Base-by-base conservation (phyloP, 305 asterid species). In the Fraxinus floribunda region DNA sequence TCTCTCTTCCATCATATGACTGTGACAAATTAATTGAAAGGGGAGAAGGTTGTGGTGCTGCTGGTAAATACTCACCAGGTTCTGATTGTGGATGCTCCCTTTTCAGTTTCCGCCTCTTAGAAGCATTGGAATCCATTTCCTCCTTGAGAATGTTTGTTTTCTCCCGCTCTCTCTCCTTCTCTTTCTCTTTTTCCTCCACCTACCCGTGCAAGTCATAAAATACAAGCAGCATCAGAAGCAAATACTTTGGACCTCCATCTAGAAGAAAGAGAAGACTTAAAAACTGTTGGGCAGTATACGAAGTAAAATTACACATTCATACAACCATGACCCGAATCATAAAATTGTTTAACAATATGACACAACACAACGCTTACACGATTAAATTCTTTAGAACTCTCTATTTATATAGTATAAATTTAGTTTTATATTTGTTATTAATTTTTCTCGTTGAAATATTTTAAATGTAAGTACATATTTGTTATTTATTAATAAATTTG, bases 81-180 rank as follows among this genome's bases (percentile, higher is more conserved):
- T 97, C 98, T 41, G 95, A 87, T 10, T 93, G 79, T 77, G 92
- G 72, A 79, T 93, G 98, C 87, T 97, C 99, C 85, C 99, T 87
- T 85, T 97, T 97, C 77, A 95, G 91, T 86, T 94, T 95, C 83
- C 98, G 92, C 87, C 98, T 92, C 94, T 95, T 97, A 7, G 98
- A 90, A 84, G 94, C 94, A 88, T 88, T 92, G 81, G 89, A 80
- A 86, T 97, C 98, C 79, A 87, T 30, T 71, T 97, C 98, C 84
- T 94, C 99, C 91, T 96, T 96, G 86, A 68, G 83, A 68, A 84
- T 77, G 82, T 83, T 87, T 29, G 81, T 82, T 85, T 92, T 96
- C 74, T 94, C 98, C 87, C 96, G 89, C 83, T 94, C 99, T 88
- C 94, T 91, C 79, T 92, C 92, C 76, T 92, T 84, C 29, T 89